Conservation (phyloP, 805 yeast species). For the Spathaspora gorwiae region DNA sequence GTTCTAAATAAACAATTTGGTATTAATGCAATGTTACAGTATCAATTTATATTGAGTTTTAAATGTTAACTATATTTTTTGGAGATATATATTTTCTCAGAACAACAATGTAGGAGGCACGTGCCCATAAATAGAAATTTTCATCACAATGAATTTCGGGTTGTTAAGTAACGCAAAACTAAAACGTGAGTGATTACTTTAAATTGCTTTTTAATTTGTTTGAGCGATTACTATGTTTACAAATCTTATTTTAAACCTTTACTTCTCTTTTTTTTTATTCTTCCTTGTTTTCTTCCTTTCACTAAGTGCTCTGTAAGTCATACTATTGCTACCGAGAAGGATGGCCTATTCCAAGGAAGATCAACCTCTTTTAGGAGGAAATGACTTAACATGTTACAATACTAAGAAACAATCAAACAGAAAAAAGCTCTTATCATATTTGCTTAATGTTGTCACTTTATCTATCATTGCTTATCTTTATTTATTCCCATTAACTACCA, state of each 20-base stretch:
- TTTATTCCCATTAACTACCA: constrained; percentile 1
- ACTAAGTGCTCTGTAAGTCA: neutral
- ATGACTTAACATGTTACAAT: constrained; percentile 3
- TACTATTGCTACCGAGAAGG: neutral
- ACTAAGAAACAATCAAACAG: neutral
- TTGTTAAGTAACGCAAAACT: too few species aligned
- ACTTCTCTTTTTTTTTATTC: neutral
- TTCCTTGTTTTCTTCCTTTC: neutral
- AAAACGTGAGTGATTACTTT: too few species aligned
- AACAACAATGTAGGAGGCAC: neutral
- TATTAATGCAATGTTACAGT: too few species aligned
- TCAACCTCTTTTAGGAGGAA: constrained; percentile 10
- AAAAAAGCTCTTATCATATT: constrained; percentile 3
- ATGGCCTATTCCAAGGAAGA: neutral
- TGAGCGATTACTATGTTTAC: too few species aligned
- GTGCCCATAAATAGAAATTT: too few species aligned
- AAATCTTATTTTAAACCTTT: neutral
- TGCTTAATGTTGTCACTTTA: constrained; percentile 6
- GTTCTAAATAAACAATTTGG: too few species aligned
- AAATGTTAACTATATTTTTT: too few species aligned
- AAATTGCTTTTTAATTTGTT: too few species aligned
- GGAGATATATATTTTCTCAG: neutral
- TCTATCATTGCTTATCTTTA: constrained; percentile 5
- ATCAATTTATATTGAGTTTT: too few species aligned
- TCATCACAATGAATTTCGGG: too few species aligned